Evolutionary conservation across 805 yeast species (phyloP).

Genomic region (Helenozyma baotianmanensis): DNA sequence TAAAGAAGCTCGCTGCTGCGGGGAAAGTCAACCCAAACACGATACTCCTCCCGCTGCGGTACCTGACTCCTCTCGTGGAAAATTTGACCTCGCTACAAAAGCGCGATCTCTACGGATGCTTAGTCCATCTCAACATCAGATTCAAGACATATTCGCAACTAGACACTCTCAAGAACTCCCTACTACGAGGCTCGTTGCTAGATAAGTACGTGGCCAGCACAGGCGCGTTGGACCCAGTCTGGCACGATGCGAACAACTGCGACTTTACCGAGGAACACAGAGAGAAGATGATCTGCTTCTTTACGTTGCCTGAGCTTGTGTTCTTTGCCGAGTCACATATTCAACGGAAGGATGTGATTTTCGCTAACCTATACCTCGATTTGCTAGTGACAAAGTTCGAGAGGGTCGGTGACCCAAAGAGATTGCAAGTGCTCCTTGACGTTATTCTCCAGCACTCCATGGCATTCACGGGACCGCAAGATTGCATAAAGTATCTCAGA

Average conservation of each 20-base stretch:
- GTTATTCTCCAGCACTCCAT: constrained; percentile 30
- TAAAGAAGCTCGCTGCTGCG: constrained; percentile 22
- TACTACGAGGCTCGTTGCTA: constrained; percentile 25
- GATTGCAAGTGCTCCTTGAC: constrained; percentile 23
- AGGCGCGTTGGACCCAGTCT: constrained; percentile 31
- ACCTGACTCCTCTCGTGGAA: constrained; percentile 1
- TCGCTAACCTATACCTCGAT: constrained; percentile 31
- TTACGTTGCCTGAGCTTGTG: constrained; percentile 23
- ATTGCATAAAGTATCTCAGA: constrained; percentile 27
- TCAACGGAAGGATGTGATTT: constrained; percentile 24
- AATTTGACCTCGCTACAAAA: constrained; percentile 2
- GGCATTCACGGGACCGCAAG: constrained; percentile 33
- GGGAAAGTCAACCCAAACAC: constrained; percentile 19
- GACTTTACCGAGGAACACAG: constrained; percentile 15
- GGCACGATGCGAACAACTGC: constrained; percentile 30
- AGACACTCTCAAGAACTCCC: constrained; percentile 17
- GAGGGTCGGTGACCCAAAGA: constrained; percentile 1
- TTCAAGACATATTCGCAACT: constrained; percentile 15
- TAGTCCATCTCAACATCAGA: constrained; percentile 30
- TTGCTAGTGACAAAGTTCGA: constrained; percentile 37
- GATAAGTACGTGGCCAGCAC: constrained; percentile 33
- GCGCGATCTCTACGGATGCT: constrained; percentile 24
- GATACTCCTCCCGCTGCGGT: constrained; percentile 8
- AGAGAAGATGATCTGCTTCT: constrained; percentile 29
- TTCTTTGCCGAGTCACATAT: constrained; percentile 21